A percentile compares a stretch with the other conserved stretches of the same genome.
Conservation (phyloP, 345 rosid genomes). For the Ceriops tagal region DNA sequence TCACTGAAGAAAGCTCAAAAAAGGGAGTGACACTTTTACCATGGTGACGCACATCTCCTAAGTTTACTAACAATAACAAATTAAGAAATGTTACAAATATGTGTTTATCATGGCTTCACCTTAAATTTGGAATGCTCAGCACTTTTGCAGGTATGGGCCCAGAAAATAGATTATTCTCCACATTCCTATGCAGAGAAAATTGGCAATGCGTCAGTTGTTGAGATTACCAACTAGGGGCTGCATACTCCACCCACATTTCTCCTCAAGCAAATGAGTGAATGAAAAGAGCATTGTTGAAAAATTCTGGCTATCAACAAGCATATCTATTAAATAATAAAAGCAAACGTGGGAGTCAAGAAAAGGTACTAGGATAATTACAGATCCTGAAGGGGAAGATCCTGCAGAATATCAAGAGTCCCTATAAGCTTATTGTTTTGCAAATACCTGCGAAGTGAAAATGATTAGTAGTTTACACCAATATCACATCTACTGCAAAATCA, state of each 20-base stretch:
- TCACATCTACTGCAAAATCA: not conserved
- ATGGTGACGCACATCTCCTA: not conserved
- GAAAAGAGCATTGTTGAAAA: not conserved
- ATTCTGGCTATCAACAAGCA: not conserved
- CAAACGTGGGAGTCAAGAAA: not conserved
- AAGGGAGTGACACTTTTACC: too few relatives aligned
- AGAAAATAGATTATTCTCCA: conserved; percentile 77
- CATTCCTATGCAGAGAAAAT: conserved; percentile 45
- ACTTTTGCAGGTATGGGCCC: conserved; percentile 81
- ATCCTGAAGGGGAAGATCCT: conserved; percentile 67
- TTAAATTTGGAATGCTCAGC: conserved; percentile 61
- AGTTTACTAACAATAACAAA: not conserved
- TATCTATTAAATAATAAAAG: conserved; percentile 3
- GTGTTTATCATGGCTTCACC: conserved; percentile 30
- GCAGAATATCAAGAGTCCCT: conserved; percentile 68
- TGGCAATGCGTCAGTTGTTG: conserved; percentile 18
- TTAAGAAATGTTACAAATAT: not conserved
- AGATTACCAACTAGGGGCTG: not conserved
- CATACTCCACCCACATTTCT: not conserved
- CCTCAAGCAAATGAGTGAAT: too few relatives aligned
- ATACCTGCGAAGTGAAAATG: conserved; percentile 43
- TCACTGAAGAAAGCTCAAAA: not conserved
- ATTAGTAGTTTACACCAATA: not conserved
- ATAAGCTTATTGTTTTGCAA: conserved; percentile 75
- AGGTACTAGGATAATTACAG: conserved; percentile 42